Evolutionary conservation across 805 yeast genomes (phyloP), one percentile per base, ranked within the genome.

Genomic region (Spathaspora arborariae): DNA sequence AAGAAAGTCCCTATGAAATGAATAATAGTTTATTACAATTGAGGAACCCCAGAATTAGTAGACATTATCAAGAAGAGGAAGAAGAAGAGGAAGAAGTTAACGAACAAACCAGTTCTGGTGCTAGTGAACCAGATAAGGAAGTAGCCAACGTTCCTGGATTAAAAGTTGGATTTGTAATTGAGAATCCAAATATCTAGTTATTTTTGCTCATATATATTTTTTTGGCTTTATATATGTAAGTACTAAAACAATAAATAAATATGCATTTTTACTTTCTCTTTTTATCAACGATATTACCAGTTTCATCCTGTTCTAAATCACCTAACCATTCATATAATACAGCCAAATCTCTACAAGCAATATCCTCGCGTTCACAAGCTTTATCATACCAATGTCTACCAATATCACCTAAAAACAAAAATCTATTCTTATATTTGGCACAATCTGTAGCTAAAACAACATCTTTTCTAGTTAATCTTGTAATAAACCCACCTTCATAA

Each of bases 401-500:
- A 20, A 64, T 56, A 39, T 68, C 76, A 24, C 75, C 76, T 51
- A 63, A 51, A 46, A 51, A 70, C 52, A 70, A 67, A 47, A 63
- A 66, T 39, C 75, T 56, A 46, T 64, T 51, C 42, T 62, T 59
- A n/a, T 48, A 42, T 21, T 58, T 57, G 20, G 76, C 76, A 49
- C 67, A 56, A 37, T 62, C 60, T 18, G 73, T 68, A 27, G 76
- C 76, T 50, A 71, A 65, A 3, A 68, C 72, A 58, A 71, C 66
- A 53, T 71, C 76, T 51, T 71, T 71, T 48, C 72, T 64, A 3
- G 76, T 70, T 56, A 63, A 72, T 57, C 64, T 78, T 55, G 72
- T 77, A 58, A 64, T 67, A 50, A 78, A 78, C 0, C 82, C 82
- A 20, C 78, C 79, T 8, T 64, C 54, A 57, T 68, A 78, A 33